A percentile compares a stretch with the other conserved stretches of the same genome.
These are phyloP conservation scores for Diutina pseudorugosa DNA, from an alignment of 1,139 yeast species.

Conservation along the genomic window DNA sequence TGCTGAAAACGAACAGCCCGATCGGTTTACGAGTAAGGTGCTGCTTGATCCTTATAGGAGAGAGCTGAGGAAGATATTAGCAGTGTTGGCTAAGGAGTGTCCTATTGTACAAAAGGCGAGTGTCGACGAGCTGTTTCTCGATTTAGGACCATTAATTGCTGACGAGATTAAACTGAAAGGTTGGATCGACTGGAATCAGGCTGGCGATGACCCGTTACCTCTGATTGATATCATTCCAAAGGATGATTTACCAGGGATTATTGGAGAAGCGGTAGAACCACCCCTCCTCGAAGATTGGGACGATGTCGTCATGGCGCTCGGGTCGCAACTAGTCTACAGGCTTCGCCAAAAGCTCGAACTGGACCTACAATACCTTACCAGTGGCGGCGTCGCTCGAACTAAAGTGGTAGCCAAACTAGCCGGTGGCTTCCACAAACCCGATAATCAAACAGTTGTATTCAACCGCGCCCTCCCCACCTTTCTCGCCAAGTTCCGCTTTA, in stretches of 20 bases:
- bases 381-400: conserved; percentile 75
- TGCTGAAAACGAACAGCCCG: conserved; percentile 18
- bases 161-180: conserved; percentile 2
- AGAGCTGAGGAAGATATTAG: conserved; percentile 71
- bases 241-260: background rate
- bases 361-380: conserved; percentile 69
- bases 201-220: conserved; percentile 18
- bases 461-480: conserved; percentile 38
- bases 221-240: background rate
- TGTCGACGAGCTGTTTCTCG: conserved; percentile 86
- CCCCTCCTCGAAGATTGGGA: conserved; percentile 58
- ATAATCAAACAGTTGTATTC: conserved; percentile 67
- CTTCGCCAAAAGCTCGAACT: conserved; percentile 41
- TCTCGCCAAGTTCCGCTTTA: conserved; percentile 46
- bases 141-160: conserved; percentile 45
- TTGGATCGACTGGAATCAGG: conserved; percentile 17
- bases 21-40: conserved; percentile 55
- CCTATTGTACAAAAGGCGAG: conserved; percentile 84
- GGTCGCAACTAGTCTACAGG: conserved; percentile 42
- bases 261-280: background rate
- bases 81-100: conserved; percentile 42
- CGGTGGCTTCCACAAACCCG: conserved; percentile 76
- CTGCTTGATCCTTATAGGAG: conserved; percentile 84
- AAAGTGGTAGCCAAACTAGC: conserved; percentile 82
- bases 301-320: conserved; percentile 58